phyloP scores from a whole-genome alignment of 2,329 filamentous ascomycete species.

The Helicocarpus griseus region DNA sequence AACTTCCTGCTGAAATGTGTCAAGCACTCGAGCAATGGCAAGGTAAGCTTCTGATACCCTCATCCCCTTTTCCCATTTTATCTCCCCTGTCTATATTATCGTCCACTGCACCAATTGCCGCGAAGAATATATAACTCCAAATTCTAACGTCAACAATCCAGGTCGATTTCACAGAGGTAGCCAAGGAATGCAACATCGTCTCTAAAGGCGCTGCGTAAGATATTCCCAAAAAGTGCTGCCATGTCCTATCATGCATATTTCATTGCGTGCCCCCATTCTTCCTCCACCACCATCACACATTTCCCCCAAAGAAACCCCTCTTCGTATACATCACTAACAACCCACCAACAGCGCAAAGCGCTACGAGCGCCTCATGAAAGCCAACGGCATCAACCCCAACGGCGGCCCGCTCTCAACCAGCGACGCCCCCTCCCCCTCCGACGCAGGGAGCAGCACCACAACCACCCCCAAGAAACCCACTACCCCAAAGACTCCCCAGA shows the following conservation, averaged over 20 bases:
- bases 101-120: background rate
- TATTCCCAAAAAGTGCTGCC: background rate
- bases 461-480: conserved; percentile 15
- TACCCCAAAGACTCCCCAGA: conserved; percentile 9
- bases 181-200: conserved; percentile 52
- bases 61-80: background rate
- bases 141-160: conserved; percentile 22
- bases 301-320: background rate
- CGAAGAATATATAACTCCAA: background rate
- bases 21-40: conserved; percentile 49
- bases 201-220: conserved; percentile 62
- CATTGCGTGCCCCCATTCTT: background rate
- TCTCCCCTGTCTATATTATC: background rate
- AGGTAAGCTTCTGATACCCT: conserved; percentile 37
- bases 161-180: conserved; percentile 59
- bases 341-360: conserved; percentile 48
- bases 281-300: background rate
- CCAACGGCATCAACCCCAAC: conserved; percentile 39
- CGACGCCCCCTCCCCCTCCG: conserved; percentile 2
- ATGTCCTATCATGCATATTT: background rate
- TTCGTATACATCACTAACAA: conserved; percentile 3
- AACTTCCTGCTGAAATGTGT: conserved; percentile 60
- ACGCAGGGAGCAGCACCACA: conserved; percentile 16
- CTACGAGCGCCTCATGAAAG: conserved; percentile 57
- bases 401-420: conserved; percentile 5